These are phyloP conservation scores for Aristolochia californica DNA, from an alignment of 164 flowering plant genomes.

Conservation along the genomic window DNA sequence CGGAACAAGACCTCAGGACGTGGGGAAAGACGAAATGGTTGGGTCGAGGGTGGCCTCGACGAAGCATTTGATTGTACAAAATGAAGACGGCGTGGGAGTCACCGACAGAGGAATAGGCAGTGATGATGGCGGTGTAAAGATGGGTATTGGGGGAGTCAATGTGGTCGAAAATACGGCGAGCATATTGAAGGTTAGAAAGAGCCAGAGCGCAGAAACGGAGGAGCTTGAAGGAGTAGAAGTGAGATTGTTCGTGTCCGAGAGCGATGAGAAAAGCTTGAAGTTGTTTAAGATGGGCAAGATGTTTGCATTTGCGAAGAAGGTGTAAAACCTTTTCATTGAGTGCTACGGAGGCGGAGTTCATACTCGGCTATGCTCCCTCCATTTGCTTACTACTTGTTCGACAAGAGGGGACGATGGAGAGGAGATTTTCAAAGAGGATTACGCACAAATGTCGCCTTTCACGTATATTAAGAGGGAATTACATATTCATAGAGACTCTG, in stretches of 20 bases:
- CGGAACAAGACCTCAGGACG: conserved; percentile 33
- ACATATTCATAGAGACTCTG: too few relatives aligned
- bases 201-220: conserved; percentile 41
- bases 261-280: conserved; percentile 44
- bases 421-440: too few relatives aligned
- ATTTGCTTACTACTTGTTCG: too few relatives aligned
- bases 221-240: conserved; percentile 55
- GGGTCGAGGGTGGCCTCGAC: conserved; percentile 22
- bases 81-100: conserved; percentile 15
- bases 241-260: conserved; percentile 41
- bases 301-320: conserved; percentile 30
- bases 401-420: too few relatives aligned
- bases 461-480: too few relatives aligned
- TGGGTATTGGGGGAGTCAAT: conserved; percentile 35
- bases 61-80: conserved; percentile 35
- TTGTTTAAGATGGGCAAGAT: conserved; percentile 52
- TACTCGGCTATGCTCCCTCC: too few relatives aligned
- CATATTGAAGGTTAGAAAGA: conserved; percentile 35
- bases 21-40: conserved; percentile 49
- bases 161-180: conserved; percentile 41
- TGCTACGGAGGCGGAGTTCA: too few relatives aligned
- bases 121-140: conserved; percentile 49
- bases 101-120: conserved; percentile 30
- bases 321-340: background rate
- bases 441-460: too few relatives aligned